Percentiles rank a stretch among this genome's conserved stretches.
Evolutionary conservation across 1,139 yeast genomes (phyloP).

Genomic region (Pichia sp.): DNA sequence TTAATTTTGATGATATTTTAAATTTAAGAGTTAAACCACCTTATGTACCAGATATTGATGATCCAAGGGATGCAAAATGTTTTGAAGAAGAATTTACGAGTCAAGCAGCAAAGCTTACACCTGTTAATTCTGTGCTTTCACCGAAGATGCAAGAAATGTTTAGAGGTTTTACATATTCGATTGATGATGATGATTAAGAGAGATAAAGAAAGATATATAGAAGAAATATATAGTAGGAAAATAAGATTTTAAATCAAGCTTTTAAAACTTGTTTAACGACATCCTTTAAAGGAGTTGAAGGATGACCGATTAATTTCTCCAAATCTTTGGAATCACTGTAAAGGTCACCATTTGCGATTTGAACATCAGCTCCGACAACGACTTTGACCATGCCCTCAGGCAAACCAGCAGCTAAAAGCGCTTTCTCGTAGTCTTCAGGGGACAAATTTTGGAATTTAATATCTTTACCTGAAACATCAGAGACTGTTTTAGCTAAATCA

Average conservation of each 20-base stretch:
- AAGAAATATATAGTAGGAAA: too few species aligned
- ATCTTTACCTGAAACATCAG: background rate
- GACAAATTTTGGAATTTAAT: background rate
- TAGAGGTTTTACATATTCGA: constrained; percentile 89
- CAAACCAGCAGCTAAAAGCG: background rate
- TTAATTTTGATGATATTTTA: constrained; percentile 81
- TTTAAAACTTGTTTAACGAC: background rate
- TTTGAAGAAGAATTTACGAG: constrained; percentile 93
- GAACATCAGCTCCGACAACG: background rate
- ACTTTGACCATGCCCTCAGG: background rate
- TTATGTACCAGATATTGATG: constrained; percentile 67
- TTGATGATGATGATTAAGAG: constrained; percentile 61
- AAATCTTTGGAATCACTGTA: background rate
- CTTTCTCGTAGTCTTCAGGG: background rate
- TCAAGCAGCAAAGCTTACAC: constrained; percentile 92
- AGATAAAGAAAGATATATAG: too few species aligned
- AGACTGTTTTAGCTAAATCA: background rate
- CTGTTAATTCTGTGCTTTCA: constrained; percentile 81
- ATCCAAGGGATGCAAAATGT: constrained; percentile 86
- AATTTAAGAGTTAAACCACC: constrained; percentile 77
- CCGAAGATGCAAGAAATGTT: constrained; percentile 92
- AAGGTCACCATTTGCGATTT: background rate
- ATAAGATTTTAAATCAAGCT: too few species aligned
- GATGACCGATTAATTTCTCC: background rate
- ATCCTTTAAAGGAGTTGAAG: background rate